These are phyloP conservation scores for Rhododendron mucronatum DNA, from an alignment of 148 eudicot species.

Conservation along the genomic window DNA sequence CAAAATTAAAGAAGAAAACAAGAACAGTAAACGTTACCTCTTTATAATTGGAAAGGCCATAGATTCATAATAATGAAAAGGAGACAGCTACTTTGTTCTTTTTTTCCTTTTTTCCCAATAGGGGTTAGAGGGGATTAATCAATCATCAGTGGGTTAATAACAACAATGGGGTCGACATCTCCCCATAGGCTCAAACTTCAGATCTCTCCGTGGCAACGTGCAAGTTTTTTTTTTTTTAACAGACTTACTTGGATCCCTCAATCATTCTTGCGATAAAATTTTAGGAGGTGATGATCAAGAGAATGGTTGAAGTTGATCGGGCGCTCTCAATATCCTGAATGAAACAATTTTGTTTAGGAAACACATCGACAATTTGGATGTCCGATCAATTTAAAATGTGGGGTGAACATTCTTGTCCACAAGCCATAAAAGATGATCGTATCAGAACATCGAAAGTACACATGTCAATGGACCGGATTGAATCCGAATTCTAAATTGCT, in stretches of 20 bases:
- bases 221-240: too few relatives aligned
- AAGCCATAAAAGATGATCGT: too few relatives aligned
- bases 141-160: too few relatives aligned
- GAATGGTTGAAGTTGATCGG: not conserved
- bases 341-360: not conserved
- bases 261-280: not conserved
- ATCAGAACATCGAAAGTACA: too few relatives aligned
- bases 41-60: not conserved
- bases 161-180: too few relatives aligned
- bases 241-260: not conserved
- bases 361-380: not conserved
- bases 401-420: too few relatives aligned
- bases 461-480: too few relatives aligned
- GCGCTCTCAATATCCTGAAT: not conserved
- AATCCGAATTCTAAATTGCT: too few relatives aligned
- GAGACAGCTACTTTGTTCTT: not conserved
- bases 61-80: not conserved
- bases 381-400: too few relatives aligned
- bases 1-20: not conserved
- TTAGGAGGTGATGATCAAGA: not conserved
- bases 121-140: too few relatives aligned
- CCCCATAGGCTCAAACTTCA: too few relatives aligned
- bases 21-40: not conserved
- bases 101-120: too few relatives aligned
- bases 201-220: not conserved